phyloP scores from a whole-genome alignment of 768 basidiomycete genomes.

The Lentinula edodes region DNA sequence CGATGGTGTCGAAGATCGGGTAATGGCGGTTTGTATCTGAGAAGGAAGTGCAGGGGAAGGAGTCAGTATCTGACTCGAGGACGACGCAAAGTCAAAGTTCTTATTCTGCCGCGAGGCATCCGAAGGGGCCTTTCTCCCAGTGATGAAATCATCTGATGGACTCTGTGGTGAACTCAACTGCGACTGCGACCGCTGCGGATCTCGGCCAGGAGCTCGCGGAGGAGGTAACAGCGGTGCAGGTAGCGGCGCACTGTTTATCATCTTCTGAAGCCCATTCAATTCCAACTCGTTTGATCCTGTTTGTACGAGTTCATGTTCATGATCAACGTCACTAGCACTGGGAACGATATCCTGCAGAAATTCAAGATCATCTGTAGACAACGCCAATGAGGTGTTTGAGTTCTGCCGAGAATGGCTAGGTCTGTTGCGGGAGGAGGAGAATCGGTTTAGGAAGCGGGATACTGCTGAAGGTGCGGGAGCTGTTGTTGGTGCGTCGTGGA shows the following conservation, averaged over 20 bases:
- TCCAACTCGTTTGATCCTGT: slow-evolving; percentile 19
- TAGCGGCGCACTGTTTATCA: slow-evolving; percentile 37
- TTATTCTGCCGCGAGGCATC: background rate
- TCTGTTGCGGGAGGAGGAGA: slow-evolving; percentile 48
- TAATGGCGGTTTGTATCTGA: background rate
- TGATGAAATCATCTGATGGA: background rate
- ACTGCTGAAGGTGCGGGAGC: slow-evolving; percentile 58
- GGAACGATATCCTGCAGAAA: slow-evolving; percentile 72
- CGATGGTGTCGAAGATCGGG: background rate
- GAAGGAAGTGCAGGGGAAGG: background rate
- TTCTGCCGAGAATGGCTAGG: background rate
- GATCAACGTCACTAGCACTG: slow-evolving; percentile 36
- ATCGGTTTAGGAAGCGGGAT: slow-evolving; percentile 76
- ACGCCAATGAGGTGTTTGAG: slow-evolving; percentile 44
- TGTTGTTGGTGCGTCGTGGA: slow-evolving; percentile 8
- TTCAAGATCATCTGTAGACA: slow-evolving; percentile 78
- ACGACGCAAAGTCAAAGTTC: background rate
- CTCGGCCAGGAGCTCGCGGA: slow-evolving; percentile 18
- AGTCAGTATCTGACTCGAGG: background rate
- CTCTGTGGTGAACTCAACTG: background rate
- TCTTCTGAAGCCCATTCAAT: slow-evolving; percentile 32
- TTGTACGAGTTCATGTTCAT: slow-evolving; percentile 17
- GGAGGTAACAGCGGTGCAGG: slow-evolving; percentile 43
- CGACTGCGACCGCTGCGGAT: slow-evolving; percentile 14
- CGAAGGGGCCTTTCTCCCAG: background rate